Base-by-base conservation (phyloP, 495 filamentous ascomycete genomes). In the Articulospora tetracladia region DNA sequence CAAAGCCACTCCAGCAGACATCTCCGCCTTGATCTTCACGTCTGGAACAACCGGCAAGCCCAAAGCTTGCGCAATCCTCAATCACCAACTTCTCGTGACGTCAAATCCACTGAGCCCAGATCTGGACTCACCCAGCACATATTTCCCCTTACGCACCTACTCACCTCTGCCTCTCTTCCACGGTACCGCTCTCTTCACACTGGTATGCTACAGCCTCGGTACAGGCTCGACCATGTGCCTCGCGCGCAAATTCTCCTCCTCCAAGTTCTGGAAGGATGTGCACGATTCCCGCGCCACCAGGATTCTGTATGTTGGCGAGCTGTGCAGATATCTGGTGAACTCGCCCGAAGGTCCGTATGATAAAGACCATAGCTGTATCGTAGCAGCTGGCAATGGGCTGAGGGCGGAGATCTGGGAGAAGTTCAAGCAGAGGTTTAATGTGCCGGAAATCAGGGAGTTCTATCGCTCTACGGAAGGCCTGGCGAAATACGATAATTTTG, bases 191-290 rank as follows among this genome's bases (percentile, higher is more conserved):
- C 39, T 68, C 55, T 68, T 70, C 53, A 67, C 65, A 3, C 57
- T 58, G 1, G 4, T 80, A 7, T 77, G 72, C 53, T 74, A 76
- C 53, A 68, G 70, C 2, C 54, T 80, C 7, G 77, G 77, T 2
- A 74, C 66, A 17, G 69, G 70, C 3, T 72, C 73, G 7, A 79
- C 77, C 0, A 60, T 82, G 25, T 81, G 77, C 55, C 66, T 81
- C 1, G 68, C 76, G 27, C 55, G 65, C 1, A 67, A 66, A 56
- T 71, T 71, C 63, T 67, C 64, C n/a, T 50, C 67, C 0, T 62
- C 61, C 11, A 63, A 66, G 0, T 76, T 76, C 67, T 76, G 64
- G 65, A 64, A 69, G 52, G 73, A 76, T 44, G 70, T 74, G 0
- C 50, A 57, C 1, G 62, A 62, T 10, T 65, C 58, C 15, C 26